A percentile compares a stretch with the other conserved stretches of the same genome.
These are phyloP conservation scores for Thermoascus crustaceus DNA, from an alignment of 2,329 filamentous ascomycete species.

Conservation along the genomic window DNA sequence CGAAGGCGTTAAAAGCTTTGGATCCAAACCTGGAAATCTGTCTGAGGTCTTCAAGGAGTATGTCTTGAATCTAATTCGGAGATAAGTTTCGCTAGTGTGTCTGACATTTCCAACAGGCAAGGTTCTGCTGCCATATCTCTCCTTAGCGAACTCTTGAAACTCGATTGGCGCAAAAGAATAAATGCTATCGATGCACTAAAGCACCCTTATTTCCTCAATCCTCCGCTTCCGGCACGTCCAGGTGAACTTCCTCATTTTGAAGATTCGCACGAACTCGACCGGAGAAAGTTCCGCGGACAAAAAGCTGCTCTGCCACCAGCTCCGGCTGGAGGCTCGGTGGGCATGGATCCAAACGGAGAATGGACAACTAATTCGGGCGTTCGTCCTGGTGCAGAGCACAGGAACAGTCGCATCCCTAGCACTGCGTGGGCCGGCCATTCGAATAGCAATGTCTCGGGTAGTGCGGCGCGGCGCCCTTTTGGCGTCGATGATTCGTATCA, in stretches of 20 bases:
- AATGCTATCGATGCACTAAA: slow-evolving; percentile 91
- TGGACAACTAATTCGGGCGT: slow-evolving; percentile 34
- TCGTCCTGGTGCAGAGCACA: slow-evolving; percentile 21
- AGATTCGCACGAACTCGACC: slow-evolving; percentile 93
- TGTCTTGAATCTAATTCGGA: slow-evolving; percentile 11
- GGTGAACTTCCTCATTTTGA: slow-evolving; percentile 86
- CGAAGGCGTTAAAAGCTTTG: slow-evolving; percentile 61
- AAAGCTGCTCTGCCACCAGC: slow-evolving; percentile 79
- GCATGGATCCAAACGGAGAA: slow-evolving; percentile 56
- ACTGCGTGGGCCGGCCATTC: slow-evolving; percentile 22
- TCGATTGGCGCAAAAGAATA: slow-evolving; percentile 81
- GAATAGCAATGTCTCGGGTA: no score
- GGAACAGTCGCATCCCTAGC: slow-evolving; percentile 28
- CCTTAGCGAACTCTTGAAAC: slow-evolving; percentile 69
- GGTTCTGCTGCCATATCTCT: slow-evolving; percentile 68
- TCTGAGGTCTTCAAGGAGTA: slow-evolving; percentile 67
- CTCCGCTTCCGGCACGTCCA: slow-evolving; percentile 70
- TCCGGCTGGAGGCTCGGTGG: slow-evolving; percentile 83
- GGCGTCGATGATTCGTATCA: slow-evolving; percentile 17
- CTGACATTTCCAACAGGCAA: slow-evolving; percentile 37
- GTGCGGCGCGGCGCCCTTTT: no score
- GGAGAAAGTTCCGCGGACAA: slow-evolving; percentile 80
- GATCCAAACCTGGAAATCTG: slow-evolving; percentile 56
- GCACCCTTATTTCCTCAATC: slow-evolving; percentile 80
- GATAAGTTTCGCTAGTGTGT: slow-evolving; percentile 3